Base-by-base conservation (phyloP, 352 stramenopile species). In the Pythium apleroticum region DNA sequence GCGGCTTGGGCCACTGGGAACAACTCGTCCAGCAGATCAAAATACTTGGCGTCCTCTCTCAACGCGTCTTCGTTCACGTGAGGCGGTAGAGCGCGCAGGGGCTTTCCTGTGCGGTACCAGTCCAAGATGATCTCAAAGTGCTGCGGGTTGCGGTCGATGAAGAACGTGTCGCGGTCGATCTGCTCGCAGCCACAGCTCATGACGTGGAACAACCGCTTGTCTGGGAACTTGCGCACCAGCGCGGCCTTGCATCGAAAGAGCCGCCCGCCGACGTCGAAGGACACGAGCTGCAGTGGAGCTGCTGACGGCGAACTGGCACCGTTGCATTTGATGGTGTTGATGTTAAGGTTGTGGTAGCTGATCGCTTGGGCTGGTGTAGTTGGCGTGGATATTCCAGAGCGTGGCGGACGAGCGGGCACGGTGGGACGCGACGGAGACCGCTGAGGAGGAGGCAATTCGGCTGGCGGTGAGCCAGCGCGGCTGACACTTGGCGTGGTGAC, bases 111-210 rank as follows among this genome's bases (percentile, higher is more conserved):
- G 30, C 81, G 78, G 59, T 93, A 93, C 80, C 80, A 93, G 57
- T 93, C 84, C 22, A 93, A 67, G 27, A 93, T 79, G 60, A 86
- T 70, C 41, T 86, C 78, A 59, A 93, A 93, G 48, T 88, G 73
- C 37, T 78, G 72, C 20, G 84, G 80, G 55, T 89, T 93, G 31
- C 84, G 78, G 57, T 93, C 81, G 37, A 93, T 86, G 46, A 83
- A 91, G 65, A 88, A 86, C 10, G 80, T 80, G 22, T 79, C 71
- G 24, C 39, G 35, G 66, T 69, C 37, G 68, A 86, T 62, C 52
- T 72, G 61, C 59, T 80, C 80, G 39, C 80, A 90, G 8, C 76
- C 72, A 45, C 84, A 90, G 3, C 59, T 76, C 48, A 90, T 76
- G 15, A 93, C 72, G 41, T 83, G 81, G 45, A 83, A 65, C 12